Evolutionary conservation across 2,329 filamentous ascomycete species (phyloP), one percentile per base, ranked within the genome.

Genomic region (Lasiodiplodia sp.): DNA sequence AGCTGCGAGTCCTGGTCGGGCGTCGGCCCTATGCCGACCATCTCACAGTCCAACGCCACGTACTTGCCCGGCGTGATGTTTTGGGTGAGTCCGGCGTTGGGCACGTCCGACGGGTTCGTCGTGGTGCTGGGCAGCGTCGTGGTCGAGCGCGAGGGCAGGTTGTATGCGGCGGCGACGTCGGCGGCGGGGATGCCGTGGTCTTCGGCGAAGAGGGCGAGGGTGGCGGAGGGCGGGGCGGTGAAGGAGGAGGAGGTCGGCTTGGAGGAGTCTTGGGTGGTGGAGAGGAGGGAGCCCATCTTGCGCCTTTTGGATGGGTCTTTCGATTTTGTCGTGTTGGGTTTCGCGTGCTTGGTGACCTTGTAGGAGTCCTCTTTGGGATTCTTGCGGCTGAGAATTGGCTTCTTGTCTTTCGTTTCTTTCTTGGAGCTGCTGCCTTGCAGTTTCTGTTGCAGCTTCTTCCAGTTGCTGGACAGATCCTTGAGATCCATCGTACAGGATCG

Each of bases 1-100:
- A 99, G 87, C 0, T 89, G 90, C 44, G 93, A 94, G 76, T 90
- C 87, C 71, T 90, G 85, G 63, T 88, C 88, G 3, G 87, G 83
- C 49, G 81, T 78, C 6, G 88, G 80, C 0, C 91, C 92, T 14
- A 96, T 88, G 58, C 95, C 96, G 31, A 99, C 96, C 96, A 99
- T 99, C 82, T 99, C 96, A 80, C 96, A 99, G 83, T 99, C 96
- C 57, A 99, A 88, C 23, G 92, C 92, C 52, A 99, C 83, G 78
- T 97, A 99, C 85, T 96, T 97, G 64, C 95, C 96, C 23, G 94
- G 83, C 66, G 93, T 88, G 44, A 91, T 81, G 6, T 86, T 87
- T 28, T 83, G 79, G 71, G 77, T 73, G 2, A 82, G 74, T 67
- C 83, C 82, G 71, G 79, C 78, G 71, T 85, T 84, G 67, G 79